These are phyloP conservation scores for Colletotrichum tabaci DNA, from an alignment of 2,329 filamentous ascomycete genomes.

Conservation along the genomic window DNA sequence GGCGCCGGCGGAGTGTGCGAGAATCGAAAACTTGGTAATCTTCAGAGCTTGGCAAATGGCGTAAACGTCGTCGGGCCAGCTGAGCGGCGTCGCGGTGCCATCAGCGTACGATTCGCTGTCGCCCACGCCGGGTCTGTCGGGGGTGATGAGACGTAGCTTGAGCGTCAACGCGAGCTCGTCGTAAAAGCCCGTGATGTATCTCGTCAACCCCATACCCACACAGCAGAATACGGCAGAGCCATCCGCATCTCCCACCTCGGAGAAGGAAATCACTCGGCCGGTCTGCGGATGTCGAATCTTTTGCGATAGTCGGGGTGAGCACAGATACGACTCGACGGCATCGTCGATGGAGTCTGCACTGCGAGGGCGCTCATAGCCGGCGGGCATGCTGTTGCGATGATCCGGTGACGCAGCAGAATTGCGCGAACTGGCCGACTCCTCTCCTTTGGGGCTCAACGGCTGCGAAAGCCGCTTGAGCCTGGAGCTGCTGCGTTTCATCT, in stretches of 20 bases:
- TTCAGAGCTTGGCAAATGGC: conserved; percentile 93
- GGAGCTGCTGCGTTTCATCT: conserved; percentile 70
- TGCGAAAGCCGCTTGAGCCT: conserved; percentile 72
- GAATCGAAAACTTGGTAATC: conserved; percentile 95
- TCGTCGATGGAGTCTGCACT: conserved; percentile 91
- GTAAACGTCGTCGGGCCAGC: conserved; percentile 92
- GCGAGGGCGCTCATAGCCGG: conserved; percentile 79
- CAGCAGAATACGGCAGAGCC: conserved; percentile 96
- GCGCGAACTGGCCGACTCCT: conserved; percentile 50
- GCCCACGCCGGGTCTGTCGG: conserved; percentile 93
- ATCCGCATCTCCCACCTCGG: conserved; percentile 93
- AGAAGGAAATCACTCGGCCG: conserved; percentile 92
- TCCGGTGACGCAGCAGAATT: conserved; percentile 47
- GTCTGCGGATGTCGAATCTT: conserved; percentile 90
- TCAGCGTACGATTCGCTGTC: conserved; percentile 90
- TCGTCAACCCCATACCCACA: conserved; percentile 96
- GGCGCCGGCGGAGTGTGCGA: conserved; percentile 97
- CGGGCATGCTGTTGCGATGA: conserved; percentile 51
- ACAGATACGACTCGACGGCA: conserved; percentile 87
- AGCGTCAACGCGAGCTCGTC: conserved; percentile 93
- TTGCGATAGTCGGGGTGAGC: conserved; percentile 87
- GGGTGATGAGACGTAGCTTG: conserved; percentile 90
- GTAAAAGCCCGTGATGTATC: conserved; percentile 97
- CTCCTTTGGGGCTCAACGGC: conserved; percentile 58
- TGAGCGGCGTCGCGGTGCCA: conserved; percentile 86